Evolutionary conservation across 2,329 filamentous ascomycete species (phyloP), one percentile per base, ranked within the genome.

Genomic region (Cladosporium sp.): DNA sequence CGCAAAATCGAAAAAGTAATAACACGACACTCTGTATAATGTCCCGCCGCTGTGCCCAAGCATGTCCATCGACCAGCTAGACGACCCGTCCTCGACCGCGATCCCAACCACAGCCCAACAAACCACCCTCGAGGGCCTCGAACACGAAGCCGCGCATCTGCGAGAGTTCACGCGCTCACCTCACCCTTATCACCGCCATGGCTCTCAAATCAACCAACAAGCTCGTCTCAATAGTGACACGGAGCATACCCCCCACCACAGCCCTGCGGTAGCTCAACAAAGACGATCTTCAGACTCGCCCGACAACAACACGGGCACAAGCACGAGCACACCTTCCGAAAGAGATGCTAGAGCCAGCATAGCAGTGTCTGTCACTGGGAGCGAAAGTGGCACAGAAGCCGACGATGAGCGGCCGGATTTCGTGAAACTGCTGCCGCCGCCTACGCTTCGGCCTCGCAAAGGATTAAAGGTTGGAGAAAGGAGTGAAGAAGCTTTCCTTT

Each of bases 381-480:
- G 92, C 77, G 93, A 97, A 71, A 97, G 93, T 76, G 94, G 94
- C 28, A 96, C 93, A 21, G 94, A 98, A 76, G 94, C 94, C 47
- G 94, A 97, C 74, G 94, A 98, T 80, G 94, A 98, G 78, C 91
- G 93, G 69, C 83, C 52, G 77, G 80, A 12, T 5, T 89, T 94
- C 71, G 83, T 97, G 65, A 95, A 90, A 76, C 91, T 93, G 0
- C 81, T 97, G 26, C 93, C 94, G 1, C 92, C 93, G 2, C 91
- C 93, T 2, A 89, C 85, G n/a, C 72, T 85, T 10, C 86, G 88
- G 68, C 83, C 87, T 36, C 89, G 91, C 75, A 97, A 97, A 79
- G 93, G 93, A 8, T 78, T 97, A 59, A 86, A 90, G 67, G 89
- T 86, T 66, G 70, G 76, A 38, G 75, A 77, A 65, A 72, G 77